Base-by-base conservation (phyloP, 2,329 filamentous ascomycete species). In the Nannizziopsis barbatae region DNA sequence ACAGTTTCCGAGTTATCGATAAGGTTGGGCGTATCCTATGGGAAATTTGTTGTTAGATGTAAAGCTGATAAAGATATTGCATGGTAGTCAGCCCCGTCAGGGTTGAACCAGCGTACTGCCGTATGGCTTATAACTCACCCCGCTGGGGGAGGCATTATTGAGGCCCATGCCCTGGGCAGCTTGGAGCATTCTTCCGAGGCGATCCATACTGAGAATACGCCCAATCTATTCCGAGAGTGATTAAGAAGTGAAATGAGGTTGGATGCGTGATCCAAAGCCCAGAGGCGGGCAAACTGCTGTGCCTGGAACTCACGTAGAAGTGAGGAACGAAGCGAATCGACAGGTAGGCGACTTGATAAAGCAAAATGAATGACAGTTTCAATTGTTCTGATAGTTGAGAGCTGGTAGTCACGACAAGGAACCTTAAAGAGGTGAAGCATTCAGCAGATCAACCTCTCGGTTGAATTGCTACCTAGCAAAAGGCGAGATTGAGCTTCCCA, bases 1-100 rank as follows among this genome's bases (percentile, higher is more conserved):
- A 98, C 92, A 31, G 92, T 98, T 74, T 98, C 92, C 60, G 90
- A 95, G 73, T 98, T 98, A 68, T 98, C 92, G 68, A 98, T 93
- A 52, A 98, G 79, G 64, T 84, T 89, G 35, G 80, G 77, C 58
- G 90, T 92, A 61, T 96, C 90, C 86, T 95, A 57, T 22, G 41
- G 31, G 33, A 20, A 10, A 8, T 1, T n/a, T 37, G 32, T 47
- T 39, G 45, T 49, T 44, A 45, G 48, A 38, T 18, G 30, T 20
- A 10, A 30, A 33, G 14, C 22, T 27, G 22, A n/a, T 27, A 7
- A 3, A 27, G 3, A 7, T 7, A 27, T 27, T 27, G 22, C 22
- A 27, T 27, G 22, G 22, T 27, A 27, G 22, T 7, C 22, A 27
- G 12, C 11, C 8, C 6, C 17, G 30, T 17, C 12, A 5, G 38